phyloP scores from a whole-genome alignment of 2,329 filamentous ascomycete species.

The Neofusicoccum sp. region DNA sequence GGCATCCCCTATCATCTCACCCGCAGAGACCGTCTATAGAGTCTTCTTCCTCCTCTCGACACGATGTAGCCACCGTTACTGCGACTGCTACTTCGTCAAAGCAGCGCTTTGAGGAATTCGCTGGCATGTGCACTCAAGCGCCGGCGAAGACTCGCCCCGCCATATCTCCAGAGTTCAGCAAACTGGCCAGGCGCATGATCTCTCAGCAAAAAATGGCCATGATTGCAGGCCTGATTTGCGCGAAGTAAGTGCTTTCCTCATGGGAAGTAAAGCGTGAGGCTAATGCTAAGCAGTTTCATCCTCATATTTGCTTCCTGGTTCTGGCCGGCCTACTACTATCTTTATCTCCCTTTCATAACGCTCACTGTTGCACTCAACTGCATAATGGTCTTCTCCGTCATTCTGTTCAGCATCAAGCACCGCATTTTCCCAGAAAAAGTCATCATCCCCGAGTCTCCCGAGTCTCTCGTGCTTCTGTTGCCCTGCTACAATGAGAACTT shows the following conservation, averaged over 20 bases:
- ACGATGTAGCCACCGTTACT: constrained; percentile 2
- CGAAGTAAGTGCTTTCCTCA: constrained; percentile 15
- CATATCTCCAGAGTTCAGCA: constrained; percentile 8
- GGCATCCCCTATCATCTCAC: neutral
- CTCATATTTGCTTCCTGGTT: constrained; percentile 24
- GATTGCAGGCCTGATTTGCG: neutral
- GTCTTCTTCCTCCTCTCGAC: neutral
- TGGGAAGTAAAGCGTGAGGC: neutral
- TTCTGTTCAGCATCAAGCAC: constrained; percentile 26
- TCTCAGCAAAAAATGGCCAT: neutral
- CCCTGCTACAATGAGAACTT: constrained; percentile 56
- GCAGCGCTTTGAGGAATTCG: neutral
- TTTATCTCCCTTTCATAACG: constrained; percentile 48
- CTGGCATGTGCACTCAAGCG: neutral
- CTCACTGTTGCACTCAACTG: constrained; percentile 42
- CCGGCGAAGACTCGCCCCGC: constrained; percentile 2
- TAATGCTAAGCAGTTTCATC: constrained; percentile 18
- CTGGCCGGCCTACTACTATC: constrained; percentile 39
- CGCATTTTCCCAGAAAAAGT: constrained; percentile 35
- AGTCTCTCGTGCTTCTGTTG: constrained; percentile 50
- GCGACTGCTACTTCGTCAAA: neutral
- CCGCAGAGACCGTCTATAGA: neutral
- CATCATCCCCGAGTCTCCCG: constrained; percentile 33
- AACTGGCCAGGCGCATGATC: constrained; percentile 1
- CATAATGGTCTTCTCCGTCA: constrained; percentile 49